Evolutionary conservation across 2,329 filamentous ascomycete species (phyloP), one percentile per base, ranked within the genome.

Genomic region (Sordariomycetes sp.): DNA sequence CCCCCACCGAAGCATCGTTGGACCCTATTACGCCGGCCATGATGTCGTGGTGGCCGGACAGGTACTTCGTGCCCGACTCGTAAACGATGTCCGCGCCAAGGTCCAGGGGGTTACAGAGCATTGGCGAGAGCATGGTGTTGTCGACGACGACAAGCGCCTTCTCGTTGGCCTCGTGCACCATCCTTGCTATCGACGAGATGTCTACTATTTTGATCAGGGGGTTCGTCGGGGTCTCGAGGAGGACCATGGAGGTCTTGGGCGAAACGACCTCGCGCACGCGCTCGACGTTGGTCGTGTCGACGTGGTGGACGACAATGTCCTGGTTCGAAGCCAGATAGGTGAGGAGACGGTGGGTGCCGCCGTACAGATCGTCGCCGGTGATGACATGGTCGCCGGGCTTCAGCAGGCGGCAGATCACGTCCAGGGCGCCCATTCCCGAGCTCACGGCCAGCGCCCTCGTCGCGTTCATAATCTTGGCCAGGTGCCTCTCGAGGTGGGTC

Each of bases 401-500:
- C 55, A 99, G 79, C 16, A 97, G 78, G 58, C 94, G 87, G 18
- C 91, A 95, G 64, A 99, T 97, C 62, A 99, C 93, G 73, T 99
- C 94, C 67, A 97, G 78, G 25, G 94, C 94, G 57, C 91, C 94
- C 94, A 99, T 99, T 59, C 94, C 94, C 1, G 93, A 97, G 58
- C 92, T 91, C 52, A 97, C 93, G 54, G 95, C 93, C 55, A 99
- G 82, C 11, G 90, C 90, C 59, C 95, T 88, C 66, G 86, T 85
- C 53, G 94, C 94, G 65, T 90, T 92, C 95, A 99, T 99, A 71
- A 99, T 96, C 82, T 99, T 99, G 68, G 95, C 94, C 66, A 99
- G 79, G 73, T 99, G 94, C 60, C 93, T 86, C 77, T 99, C 94
- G 62, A 99, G 83, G 69, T 99, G 94, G 37, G 93, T 96, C 63